A percentile compares a stretch with the other conserved stretches of the same genome.
phyloP scores from a whole-genome alignment of 495 filamentous ascomycete genomes.

The Astrothelium macrocarpum region DNA sequence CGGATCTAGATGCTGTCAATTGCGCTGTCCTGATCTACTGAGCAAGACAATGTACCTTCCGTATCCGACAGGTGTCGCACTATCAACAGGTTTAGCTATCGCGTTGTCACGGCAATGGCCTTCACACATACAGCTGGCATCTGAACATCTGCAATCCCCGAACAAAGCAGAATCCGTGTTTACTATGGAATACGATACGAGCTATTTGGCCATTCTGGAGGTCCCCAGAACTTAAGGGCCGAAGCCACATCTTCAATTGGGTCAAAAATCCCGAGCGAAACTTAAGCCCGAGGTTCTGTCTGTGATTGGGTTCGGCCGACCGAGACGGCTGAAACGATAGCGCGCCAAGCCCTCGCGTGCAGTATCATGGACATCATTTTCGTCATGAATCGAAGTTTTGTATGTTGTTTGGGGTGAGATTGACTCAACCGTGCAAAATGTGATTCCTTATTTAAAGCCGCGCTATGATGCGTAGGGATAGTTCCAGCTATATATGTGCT shows the following conservation, averaged over 20 bases:
- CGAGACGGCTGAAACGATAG: background rate
- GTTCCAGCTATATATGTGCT: background rate
- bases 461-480: background rate
- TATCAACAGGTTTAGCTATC: background rate
- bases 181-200: background rate
- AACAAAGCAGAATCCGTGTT: background rate
- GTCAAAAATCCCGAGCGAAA: background rate
- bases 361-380: background rate
- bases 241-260: background rate
- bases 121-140: slow-evolving; percentile 6
- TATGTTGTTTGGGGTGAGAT: background rate
- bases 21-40: background rate
- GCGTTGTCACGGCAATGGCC: background rate
- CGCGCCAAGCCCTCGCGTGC: background rate
- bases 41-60: background rate
- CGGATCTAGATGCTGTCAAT: background rate
- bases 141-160: background rate
- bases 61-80: slow-evolving; percentile 5
- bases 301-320: background rate
- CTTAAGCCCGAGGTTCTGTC: background rate
- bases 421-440: background rate
- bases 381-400: background rate
- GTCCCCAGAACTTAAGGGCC: too few species aligned
- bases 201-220: background rate
- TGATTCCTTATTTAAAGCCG: background rate